Evolutionary conservation across 2,329 filamentous ascomycete genomes (phyloP), one percentile per base, ranked within the genome.

Genomic region (Diaporthe vaccinii): DNA sequence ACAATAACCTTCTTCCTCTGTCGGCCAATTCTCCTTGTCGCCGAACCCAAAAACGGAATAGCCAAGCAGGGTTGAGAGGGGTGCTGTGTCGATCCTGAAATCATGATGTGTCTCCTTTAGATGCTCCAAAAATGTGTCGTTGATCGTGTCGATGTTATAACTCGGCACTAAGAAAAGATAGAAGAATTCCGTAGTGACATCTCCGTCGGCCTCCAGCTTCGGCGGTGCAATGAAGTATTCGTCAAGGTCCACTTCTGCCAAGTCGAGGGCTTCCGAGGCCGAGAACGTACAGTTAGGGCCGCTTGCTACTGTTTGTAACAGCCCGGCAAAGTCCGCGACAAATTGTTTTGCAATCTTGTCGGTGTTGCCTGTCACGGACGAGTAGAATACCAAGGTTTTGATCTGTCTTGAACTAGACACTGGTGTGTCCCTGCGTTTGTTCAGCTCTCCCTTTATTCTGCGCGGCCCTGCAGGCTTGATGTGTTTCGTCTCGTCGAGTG

Each of bases 21-120:
- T 95, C 0, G 95, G 95, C 96, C 97, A 99, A 75, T 94, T 95
- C 82, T 98, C 94, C 77, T 90, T 92, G 82, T 98, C 96, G 25
- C 96, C 96, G 80, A 98, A 94, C 0, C 97, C 97, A 85, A 98
- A 98, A 0, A 98, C 95, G 0, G 95, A 95, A 82, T 98, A 98
- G 12, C 96, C 96, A 3, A 96, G 86, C 22, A 98, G 84, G 1
- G 88, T 86, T 0, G 93, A 92, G 62, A 99, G 85, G 0, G 97
- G 93, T 0, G 94, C 93, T 0, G 95, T 98, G 80, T 98, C 96
- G 78, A 99, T 97, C 75, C 96, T 92, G 87, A 98, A 98, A 83
- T 99, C 97, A 85, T 98, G 92, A 82, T 98, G 96, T 0, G 96
- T 98, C 83, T 99, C 96, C 81, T 94, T 89, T 8, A 99, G 86